Evolutionary conservation across 169 alveolate species (phyloP).

Genomic region (Perkinsus chesapeaki): DNA sequence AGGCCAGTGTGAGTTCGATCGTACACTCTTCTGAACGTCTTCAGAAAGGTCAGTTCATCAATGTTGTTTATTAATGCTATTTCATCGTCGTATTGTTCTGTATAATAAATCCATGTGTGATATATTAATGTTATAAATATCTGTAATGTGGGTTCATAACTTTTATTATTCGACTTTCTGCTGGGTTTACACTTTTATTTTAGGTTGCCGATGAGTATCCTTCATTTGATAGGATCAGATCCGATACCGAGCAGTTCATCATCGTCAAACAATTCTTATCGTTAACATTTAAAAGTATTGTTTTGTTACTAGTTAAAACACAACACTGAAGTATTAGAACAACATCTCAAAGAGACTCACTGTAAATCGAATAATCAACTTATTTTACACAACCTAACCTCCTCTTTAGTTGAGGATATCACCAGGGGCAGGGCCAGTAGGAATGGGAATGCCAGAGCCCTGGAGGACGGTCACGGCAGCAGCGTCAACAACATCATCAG

Average conservation of each 20-base stretch:
- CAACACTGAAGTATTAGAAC: neutral
- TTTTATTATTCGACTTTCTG: too few species aligned
- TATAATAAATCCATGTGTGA: too few species aligned
- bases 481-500: neutral
- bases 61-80: neutral
- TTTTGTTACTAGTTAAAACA: neutral
- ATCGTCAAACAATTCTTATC: neutral
- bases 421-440: neutral
- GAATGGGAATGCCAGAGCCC: neutral
- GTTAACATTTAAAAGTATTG: neutral
- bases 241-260: neutral
- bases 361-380: neutral
- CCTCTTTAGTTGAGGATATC: neutral
- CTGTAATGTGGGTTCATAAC: too few species aligned
- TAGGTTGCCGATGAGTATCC: neutral
- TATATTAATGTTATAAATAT: too few species aligned
- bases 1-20: neutral
- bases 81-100: neutral
- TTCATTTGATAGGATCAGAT: neutral
- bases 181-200: too few species aligned
- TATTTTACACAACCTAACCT: neutral
- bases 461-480: neutral
- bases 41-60: too few species aligned
- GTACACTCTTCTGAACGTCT: neutral
- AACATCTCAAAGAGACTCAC: neutral